Percentiles rank a stretch among this genome's conserved stretches.
phyloP scores from a whole-genome alignment of 2,329 filamentous ascomycete genomes.

The Nemania diffusa region DNA sequence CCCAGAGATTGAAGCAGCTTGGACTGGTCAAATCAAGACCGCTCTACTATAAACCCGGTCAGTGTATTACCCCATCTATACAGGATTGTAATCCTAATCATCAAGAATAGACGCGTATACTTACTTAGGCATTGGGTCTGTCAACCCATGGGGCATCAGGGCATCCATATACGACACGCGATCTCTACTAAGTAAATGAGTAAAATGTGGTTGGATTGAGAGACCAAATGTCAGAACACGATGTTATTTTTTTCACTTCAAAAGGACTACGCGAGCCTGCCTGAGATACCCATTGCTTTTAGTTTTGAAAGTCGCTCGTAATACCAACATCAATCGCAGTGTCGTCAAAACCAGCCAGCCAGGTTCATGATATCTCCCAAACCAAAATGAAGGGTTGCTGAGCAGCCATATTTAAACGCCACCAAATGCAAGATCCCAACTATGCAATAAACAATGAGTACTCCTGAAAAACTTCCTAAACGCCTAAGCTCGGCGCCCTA shows the following conservation, averaged over 20 bases:
- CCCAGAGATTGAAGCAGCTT: conserved; percentile 69
- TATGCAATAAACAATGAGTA: conserved; percentile 22
- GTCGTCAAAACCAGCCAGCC: conserved; percentile 1
- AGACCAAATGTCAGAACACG: conserved; percentile 2
- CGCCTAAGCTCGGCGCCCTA: conserved; percentile 16
- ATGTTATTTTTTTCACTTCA: background rate
- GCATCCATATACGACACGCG: conserved; percentile 66
- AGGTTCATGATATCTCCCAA: background rate
- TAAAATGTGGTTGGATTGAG: conserved; percentile 30
- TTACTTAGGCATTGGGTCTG: conserved; percentile 68
- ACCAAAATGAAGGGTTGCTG: conserved; percentile 1
- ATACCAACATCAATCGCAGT: conserved; percentile 16
- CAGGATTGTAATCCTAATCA: conserved; percentile 12
- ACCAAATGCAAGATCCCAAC: conserved; percentile 30
- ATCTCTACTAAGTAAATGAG: conserved; percentile 51
- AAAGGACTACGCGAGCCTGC: conserved; percentile 13
- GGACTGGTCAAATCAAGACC: conserved; percentile 64
- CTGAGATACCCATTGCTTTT: conserved; percentile 36
- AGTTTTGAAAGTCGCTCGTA: conserved; percentile 19
- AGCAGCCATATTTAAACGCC: conserved; percentile 27
- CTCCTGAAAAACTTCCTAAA: conserved; percentile 3
- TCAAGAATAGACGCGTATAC: conserved; percentile 71
- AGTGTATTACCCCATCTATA: conserved; percentile 46
- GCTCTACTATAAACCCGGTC: conserved; percentile 83
- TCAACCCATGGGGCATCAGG: conserved; percentile 71